Evolutionary conservation across 2,329 filamentous ascomycete species (phyloP).

Genomic region (Ascosphaera pollenicola): DNA sequence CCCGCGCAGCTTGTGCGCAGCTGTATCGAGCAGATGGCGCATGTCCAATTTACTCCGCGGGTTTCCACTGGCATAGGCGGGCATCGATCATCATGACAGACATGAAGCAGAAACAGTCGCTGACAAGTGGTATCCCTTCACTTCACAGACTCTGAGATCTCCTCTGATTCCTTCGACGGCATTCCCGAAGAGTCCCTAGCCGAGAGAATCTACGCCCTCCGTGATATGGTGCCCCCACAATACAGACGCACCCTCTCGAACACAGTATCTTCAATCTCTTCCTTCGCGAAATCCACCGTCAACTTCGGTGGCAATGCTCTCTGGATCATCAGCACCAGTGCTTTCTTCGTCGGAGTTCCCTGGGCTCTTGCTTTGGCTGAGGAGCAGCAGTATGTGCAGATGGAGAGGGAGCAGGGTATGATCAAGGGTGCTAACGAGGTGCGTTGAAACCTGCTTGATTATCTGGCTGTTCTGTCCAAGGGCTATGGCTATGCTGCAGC

Average conservation of each 20-base stretch:
- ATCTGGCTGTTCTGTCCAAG: too few species aligned
- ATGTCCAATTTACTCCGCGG: too few species aligned
- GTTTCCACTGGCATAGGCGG: too few species aligned
- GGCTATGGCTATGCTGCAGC: too few species aligned
- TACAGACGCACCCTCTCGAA: slow-evolving; percentile 45
- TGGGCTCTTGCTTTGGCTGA: slow-evolving; percentile 85
- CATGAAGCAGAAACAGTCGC: too few species aligned
- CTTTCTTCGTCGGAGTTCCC: slow-evolving; percentile 73
- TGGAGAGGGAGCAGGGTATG: slow-evolving; percentile 96
- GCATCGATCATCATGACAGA: too few species aligned
- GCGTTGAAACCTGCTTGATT: slow-evolving; percentile 10
- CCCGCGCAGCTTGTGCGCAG: too few species aligned
- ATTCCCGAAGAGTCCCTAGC: slow-evolving; percentile 36
- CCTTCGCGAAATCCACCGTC: slow-evolving; percentile 23
- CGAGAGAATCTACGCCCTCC: slow-evolving; percentile 50
- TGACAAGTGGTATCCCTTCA: slow-evolving; percentile 3
- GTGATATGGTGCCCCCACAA: slow-evolving; percentile 54
- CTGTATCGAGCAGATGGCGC: too few species aligned
- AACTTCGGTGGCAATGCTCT: slow-evolving; percentile 62
- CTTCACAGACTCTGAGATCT: slow-evolving; percentile 54
- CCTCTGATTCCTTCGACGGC: slow-evolving; percentile 48
- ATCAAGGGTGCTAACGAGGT: slow-evolving; percentile 75
- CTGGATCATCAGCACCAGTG: slow-evolving; percentile 79
- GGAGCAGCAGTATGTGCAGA: slow-evolving; percentile 90
- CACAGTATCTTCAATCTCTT: slow-evolving; percentile 26